Evolutionary conservation across 148 eudicot genomes (phyloP), one percentile per base, ranked within the genome.

Genomic region (Linanthus parryae): DNA sequence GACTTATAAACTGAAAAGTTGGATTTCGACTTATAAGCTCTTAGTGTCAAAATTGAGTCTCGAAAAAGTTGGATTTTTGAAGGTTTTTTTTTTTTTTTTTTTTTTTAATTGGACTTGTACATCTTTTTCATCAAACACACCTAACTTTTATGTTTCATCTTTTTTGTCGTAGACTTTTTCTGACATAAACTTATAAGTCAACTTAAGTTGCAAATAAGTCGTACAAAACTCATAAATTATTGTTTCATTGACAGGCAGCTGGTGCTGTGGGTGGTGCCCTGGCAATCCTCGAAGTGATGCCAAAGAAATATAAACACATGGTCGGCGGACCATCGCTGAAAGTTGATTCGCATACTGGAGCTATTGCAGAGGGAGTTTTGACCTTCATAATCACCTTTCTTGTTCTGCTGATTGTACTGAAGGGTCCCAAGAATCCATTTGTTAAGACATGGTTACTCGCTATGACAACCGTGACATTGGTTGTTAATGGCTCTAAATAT

Each of bases 281-380:
- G 57, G 91, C 87, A 25, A 77, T 89, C 48, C 56, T 48, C 44
- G 81, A 85, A 56, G 75, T 77, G 57, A 85, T 89, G 88, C 97
- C 97, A 3, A 55, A 42, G 23, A 55, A 85, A 52, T 85, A 82
- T 75, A 77, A 82, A 57, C 88, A 82, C 66, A 77, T 83, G 84
- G 57, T 89, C 10, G 91, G 77, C 20, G 97, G 97, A 25, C 97
- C 97, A 59, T 68, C 85, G 18, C 56, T 89, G 42, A 82, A 80
- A 61, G 97, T 89, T 40, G 95, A 80, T 61, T 42, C 75, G 69
- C 91, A 89, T 59, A 89, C 91, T 40, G 97, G 95, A 62, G 97
- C 97, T 19, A 59, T 70, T 36, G 95, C 91, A 4, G 97, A 90
- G 73, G 88, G 90, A 28, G 56, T 90, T 50, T 64, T 85, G 60